A percentile compares a stretch with the other conserved stretches of the same genome.
These are phyloP conservation scores for Herpetospermum pedunculosum DNA, from an alignment of 306 rosid genomes.

Conservation along the genomic window DNA sequence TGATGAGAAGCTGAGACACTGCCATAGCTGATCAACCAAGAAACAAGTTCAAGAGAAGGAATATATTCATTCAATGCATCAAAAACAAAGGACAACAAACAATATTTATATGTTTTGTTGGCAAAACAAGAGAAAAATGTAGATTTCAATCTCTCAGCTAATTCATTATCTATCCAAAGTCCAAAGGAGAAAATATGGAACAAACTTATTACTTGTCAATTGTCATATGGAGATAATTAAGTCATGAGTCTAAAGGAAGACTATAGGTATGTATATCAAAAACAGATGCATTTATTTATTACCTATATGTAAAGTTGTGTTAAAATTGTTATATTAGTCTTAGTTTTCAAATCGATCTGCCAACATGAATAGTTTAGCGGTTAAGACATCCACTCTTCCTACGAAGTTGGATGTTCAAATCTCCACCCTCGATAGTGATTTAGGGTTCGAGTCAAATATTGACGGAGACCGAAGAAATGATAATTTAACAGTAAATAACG, in stretches of 20 bases:
- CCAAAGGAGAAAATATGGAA: neutral
- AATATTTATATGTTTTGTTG: neutral
- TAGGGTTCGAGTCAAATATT: neutral
- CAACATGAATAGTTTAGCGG: no score
- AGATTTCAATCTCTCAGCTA: neutral
- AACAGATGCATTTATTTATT: neutral
- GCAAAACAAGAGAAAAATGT: neutral
- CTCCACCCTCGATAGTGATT: no score
- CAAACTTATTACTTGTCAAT: neutral
- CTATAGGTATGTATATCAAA: no score
- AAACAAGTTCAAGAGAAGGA: neutral
- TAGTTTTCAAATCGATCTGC: neutral
- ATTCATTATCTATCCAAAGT: neutral
- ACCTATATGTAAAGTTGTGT: neutral
- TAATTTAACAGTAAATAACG: neutral
- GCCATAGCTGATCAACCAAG: constrained; percentile 32
- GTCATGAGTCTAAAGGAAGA: neutral
- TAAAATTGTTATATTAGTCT: neutral
- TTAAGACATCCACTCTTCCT: no score
- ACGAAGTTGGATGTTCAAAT: no score
- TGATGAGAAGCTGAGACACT: constrained; percentile 25
- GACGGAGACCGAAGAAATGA: neutral
- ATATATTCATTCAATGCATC: neutral
- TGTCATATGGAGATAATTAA: neutral
- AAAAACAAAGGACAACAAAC: neutral